These are phyloP conservation scores for Chondrostereum purpureum DNA, from an alignment of 1,284 basidiomycete species.

Conservation along the genomic window DNA sequence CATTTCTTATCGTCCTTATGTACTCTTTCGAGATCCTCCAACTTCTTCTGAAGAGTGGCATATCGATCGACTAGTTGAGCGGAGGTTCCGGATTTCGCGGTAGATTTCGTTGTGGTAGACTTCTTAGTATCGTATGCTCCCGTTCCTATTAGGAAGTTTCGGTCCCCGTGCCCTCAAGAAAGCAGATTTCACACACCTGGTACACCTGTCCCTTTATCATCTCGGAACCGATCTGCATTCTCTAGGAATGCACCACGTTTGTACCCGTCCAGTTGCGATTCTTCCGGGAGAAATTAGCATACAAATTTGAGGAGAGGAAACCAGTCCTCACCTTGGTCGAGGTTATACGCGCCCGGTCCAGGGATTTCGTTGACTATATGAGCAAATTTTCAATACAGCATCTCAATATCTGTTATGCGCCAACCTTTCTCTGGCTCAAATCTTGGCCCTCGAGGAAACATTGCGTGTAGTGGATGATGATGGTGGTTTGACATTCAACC, in stretches of 20 bases:
- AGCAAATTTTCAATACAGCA: background rate
- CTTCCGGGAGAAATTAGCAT: background rate
- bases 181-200: constrained; percentile 1
- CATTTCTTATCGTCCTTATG: constrained; percentile 61
- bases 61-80: constrained; percentile 35
- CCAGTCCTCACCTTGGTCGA: background rate
- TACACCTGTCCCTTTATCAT: background rate
- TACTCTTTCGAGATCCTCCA: constrained; percentile 60
- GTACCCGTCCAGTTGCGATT: constrained; percentile 1
- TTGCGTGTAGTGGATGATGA: background rate
- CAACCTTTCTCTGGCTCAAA: background rate
- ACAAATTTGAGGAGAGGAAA: background rate
- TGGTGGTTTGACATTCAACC: too few species aligned
- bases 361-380: background rate
- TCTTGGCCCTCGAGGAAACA: constrained; percentile 3
- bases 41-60: constrained; percentile 49
- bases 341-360: background rate
- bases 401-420: background rate
- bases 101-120: background rate
- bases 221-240: constrained; percentile 1
- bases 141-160: background rate
- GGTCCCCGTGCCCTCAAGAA: too few species aligned
- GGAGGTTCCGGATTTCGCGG: background rate
- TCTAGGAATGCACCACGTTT: constrained; percentile 4
- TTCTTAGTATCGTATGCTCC: background rate